Percentiles rank a stretch among this genome's conserved stretches.
These are phyloP conservation scores for Diaporthe ilicicola DNA, from an alignment of 2,329 filamentous ascomycete species.

Conservation along the genomic window DNA sequence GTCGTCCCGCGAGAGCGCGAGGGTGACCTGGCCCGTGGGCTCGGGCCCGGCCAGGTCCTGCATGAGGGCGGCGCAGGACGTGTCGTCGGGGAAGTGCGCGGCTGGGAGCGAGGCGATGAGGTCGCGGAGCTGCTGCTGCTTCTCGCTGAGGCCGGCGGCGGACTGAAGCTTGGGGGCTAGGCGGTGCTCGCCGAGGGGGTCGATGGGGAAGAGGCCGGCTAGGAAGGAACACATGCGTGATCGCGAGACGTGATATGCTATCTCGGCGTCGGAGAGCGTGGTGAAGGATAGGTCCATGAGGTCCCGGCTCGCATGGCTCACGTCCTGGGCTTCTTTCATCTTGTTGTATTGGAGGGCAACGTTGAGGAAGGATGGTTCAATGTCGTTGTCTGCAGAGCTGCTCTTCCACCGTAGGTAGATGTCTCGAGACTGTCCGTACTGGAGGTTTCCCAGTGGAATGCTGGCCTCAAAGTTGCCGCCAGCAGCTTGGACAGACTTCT, in stretches of 20 bases:
- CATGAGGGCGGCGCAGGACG: slow-evolving; percentile 55
- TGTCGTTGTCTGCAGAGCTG: slow-evolving; percentile 25
- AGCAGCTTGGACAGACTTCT: background rate
- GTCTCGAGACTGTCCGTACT: slow-evolving; percentile 69
- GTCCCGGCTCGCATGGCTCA: slow-evolving; percentile 30
- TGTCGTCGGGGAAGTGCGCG: slow-evolving; percentile 43
- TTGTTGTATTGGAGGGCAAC: slow-evolving; percentile 47
- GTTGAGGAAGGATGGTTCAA: slow-evolving; percentile 40
- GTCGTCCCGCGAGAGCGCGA: slow-evolving; percentile 50
- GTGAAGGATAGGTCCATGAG: slow-evolving; percentile 34
- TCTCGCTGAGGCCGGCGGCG: slow-evolving; percentile 14
- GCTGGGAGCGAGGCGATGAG: slow-evolving; percentile 49
- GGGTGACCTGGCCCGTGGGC: slow-evolving; percentile 57
- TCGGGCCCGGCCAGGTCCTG: slow-evolving; percentile 55
- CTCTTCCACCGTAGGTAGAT: slow-evolving; percentile 54
- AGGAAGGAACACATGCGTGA: slow-evolving; percentile 60
- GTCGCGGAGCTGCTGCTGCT: slow-evolving; percentile 38
- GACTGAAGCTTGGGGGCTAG: background rate
- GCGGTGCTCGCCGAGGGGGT: slow-evolving; percentile 47
- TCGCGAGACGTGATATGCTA: slow-evolving; percentile 62
- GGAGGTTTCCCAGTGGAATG: slow-evolving; percentile 59
- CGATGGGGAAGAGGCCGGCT: slow-evolving; percentile 52
- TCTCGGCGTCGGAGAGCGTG: slow-evolving; percentile 43
- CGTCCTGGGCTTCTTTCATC: slow-evolving; percentile 34
- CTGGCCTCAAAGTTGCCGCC: slow-evolving; percentile 42